phyloP scores from a whole-genome alignment of 495 filamentous ascomycete species.

The Pseudoneurospora amorphoporcata region DNA sequence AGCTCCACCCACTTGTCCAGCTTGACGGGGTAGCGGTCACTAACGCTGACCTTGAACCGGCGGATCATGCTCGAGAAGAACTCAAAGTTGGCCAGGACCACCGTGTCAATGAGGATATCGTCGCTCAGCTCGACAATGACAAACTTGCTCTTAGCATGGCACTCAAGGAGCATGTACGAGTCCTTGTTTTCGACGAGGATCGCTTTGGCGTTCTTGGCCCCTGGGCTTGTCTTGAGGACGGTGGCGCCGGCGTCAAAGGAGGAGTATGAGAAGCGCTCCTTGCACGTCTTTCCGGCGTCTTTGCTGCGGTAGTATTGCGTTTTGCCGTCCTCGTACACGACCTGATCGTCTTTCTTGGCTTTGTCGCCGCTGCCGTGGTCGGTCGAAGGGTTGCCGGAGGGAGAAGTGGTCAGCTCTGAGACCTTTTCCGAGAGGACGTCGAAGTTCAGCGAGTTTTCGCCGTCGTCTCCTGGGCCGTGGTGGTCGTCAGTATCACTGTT shows the following conservation, averaged over 20 bases:
- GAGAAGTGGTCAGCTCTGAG: constrained; percentile 24
- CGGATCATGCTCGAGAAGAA: constrained; percentile 97
- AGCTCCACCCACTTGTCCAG: constrained; percentile 83
- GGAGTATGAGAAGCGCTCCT: constrained; percentile 90
- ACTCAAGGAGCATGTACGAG: constrained; percentile 95
- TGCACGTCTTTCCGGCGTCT: constrained; percentile 85
- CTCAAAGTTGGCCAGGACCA: constrained; percentile 94
- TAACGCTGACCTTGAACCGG: constrained; percentile 78
- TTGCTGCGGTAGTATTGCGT: constrained; percentile 58
- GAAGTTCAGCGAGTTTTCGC: constrained; percentile 87
- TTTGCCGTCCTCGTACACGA: constrained; percentile 34
- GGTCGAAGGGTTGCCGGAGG: constrained; percentile 19
- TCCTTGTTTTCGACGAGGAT: constrained; percentile 95
- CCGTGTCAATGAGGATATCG: constrained; percentile 89
- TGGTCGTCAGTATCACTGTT: constrained; percentile 18
- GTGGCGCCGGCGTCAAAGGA: constrained; percentile 95
- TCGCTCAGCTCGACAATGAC: constrained; percentile 80
- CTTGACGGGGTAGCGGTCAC: constrained; percentile 89
- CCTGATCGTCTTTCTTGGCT: constrained; percentile 33
- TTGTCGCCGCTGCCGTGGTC: constrained; percentile 24
- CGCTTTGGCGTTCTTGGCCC: constrained; percentile 73
- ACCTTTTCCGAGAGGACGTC: constrained; percentile 43
- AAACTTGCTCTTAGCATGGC: constrained; percentile 79
- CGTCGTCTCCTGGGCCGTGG: constrained; percentile 65
- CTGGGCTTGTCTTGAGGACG: constrained; percentile 76